phyloP scores from a whole-genome alignment of 1,139 yeast species.

The Hansenula sp. region DNA sequence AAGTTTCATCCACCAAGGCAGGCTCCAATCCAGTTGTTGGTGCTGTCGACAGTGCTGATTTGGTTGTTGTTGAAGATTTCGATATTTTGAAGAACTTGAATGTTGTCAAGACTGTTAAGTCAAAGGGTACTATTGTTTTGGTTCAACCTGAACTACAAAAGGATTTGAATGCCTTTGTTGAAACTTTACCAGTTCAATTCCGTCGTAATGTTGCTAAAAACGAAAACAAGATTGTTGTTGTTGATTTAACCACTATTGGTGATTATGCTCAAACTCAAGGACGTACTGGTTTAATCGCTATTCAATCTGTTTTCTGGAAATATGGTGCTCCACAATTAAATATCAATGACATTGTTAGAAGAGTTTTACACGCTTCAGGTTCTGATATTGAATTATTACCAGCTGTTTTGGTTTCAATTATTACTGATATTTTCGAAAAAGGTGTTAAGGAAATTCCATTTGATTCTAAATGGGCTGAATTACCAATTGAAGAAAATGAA shows the following conservation, averaged over 20 bases:
- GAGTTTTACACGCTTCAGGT: slow-evolving; percentile 77
- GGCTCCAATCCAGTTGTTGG: slow-evolving; percentile 22
- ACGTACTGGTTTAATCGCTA: slow-evolving; percentile 67
- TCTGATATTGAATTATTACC: slow-evolving; percentile 80
- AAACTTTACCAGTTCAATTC: slow-evolving; percentile 50
- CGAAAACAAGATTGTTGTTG: slow-evolving; percentile 44
- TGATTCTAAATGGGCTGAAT: slow-evolving; percentile 29
- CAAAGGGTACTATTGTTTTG: slow-evolving; percentile 53
- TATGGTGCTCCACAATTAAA: slow-evolving; percentile 58
- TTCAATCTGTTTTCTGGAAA: slow-evolving; percentile 81
- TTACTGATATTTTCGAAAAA: slow-evolving; percentile 46
- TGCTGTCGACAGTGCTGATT: slow-evolving; percentile 32
- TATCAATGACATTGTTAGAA: slow-evolving; percentile 65
- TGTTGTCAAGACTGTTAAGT: slow-evolving; percentile 54
- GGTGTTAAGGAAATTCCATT: slow-evolving; percentile 44
- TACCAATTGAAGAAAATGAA: slow-evolving; percentile 24
- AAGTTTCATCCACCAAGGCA: slow-evolving; percentile 42
- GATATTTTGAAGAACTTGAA: slow-evolving; percentile 52
- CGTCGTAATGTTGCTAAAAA: slow-evolving; percentile 53
- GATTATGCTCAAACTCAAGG: slow-evolving; percentile 73
- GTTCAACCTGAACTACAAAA: slow-evolving; percentile 26
- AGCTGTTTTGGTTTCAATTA: slow-evolving; percentile 71
- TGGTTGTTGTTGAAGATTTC: slow-evolving; percentile 58
- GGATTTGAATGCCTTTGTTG: slow-evolving; percentile 33
- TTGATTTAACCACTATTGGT: slow-evolving; percentile 55